phyloP scores from a whole-genome alignment of 2,329 filamentous ascomycete species.

The Sarocladium brachiariae region DNA sequence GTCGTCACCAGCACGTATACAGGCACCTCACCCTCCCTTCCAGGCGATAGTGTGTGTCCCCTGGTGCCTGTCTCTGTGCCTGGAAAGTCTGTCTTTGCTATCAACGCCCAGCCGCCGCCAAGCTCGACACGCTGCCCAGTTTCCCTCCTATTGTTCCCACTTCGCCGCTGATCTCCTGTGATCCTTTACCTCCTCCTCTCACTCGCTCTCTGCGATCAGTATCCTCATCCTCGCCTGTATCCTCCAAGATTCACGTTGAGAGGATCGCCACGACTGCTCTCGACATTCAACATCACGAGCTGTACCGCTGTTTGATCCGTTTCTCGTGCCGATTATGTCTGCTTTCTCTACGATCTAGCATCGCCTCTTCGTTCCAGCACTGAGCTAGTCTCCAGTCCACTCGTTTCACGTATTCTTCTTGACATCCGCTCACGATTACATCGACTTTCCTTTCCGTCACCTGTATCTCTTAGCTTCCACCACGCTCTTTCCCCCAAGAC shows the following conservation, averaged over 20 bases:
- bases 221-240: constrained; percentile 11
- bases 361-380: constrained; percentile 18
- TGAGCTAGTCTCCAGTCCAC: constrained; percentile 43
- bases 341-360: constrained; percentile 23
- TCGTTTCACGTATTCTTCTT: constrained; percentile 29
- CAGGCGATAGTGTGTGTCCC: background rate
- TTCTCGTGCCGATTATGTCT: constrained; percentile 28
- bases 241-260: constrained; percentile 4
- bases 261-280: constrained; percentile 7
- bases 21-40: background rate
- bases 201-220: constrained; percentile 3
- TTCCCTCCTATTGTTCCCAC: constrained; percentile 5
- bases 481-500: background rate
- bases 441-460: constrained; percentile 11
- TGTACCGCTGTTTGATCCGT: constrained; percentile 15
- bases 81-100: too few relatives aligned
- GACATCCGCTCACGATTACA: constrained; percentile 4
- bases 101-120: too few relatives aligned
- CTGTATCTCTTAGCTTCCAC: constrained; percentile 13
- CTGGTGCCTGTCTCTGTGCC: background rate
- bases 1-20: background rate
- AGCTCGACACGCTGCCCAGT: background rate
- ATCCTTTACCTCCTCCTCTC: constrained; percentile 9
- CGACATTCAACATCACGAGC: constrained; percentile 13
- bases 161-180: constrained; percentile 8